Base-by-base conservation (phyloP, 495 filamentous ascomycete species). In the Tuber umbilicatum region DNA sequence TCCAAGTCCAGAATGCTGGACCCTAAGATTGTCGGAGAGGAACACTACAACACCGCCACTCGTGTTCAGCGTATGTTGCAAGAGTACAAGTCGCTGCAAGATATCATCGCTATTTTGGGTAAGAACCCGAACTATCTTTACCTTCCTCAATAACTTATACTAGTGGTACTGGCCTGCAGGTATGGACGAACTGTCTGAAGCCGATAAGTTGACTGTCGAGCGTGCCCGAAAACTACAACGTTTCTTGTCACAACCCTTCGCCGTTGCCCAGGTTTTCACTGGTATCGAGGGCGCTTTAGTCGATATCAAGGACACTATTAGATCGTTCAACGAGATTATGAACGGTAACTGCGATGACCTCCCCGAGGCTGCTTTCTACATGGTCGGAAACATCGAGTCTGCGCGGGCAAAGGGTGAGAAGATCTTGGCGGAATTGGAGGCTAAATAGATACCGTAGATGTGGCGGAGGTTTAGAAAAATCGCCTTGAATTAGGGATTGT, bases 71-170 rank as follows among this genome's bases (percentile, higher is more conserved):
- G 94, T 88, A 98, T 97, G 88, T 89, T 99, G 85, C 95, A 99
- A 87, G 96, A 97, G 89, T 99, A 99, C 92, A 99, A 98, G 92
- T 97, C 94, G 74, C 92, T 99, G 77, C 95, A 99, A 86, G 95
- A 99, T 89, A 99, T 99, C 90, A 99, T 99, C 89, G 95, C 95
- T 87, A 99, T 99, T 92, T 86, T 98, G 84, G 95, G 95, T 90
- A 97, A 98, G 96, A 96, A 99, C 87, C n/a, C 50, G 96, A 99
- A 85, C 87, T 98, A 86, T 97, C 94, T 78, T 96, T 97, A 88
- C 91, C 92, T 81, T 96, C 31, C n/a, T 27, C n/a, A 14, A 2
- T 31, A 27, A 60, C n/a, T 60, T 27, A 60, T 27, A 12, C 50
- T 27, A 60, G n/a, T 31, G 50, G n/a, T 60, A n/a, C 5, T 27